Evolutionary conservation across 202 grass and related monocot species (phyloP).

Genomic region (Saccharum hybrid): DNA sequence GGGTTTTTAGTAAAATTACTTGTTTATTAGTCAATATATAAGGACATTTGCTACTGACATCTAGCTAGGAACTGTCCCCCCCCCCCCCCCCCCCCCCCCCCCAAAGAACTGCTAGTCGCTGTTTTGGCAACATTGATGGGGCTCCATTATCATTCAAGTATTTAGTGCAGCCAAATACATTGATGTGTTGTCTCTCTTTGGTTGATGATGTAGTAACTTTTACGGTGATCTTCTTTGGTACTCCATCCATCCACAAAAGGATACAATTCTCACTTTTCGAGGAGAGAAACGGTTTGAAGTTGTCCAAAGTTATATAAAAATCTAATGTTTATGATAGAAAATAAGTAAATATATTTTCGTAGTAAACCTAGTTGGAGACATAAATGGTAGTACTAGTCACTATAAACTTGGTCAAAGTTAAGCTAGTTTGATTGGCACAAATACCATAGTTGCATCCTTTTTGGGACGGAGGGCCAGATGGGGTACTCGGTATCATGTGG

Average conservation of each 20-base stretch:
- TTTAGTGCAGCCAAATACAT: slow-evolving; percentile 1
- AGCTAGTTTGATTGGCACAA: background rate
- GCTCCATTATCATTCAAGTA: background rate
- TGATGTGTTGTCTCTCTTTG: background rate
- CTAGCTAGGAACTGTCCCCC: background rate
- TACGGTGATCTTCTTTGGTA: background rate
- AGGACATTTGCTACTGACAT: slow-evolving; percentile 1
- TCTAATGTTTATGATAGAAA: background rate
- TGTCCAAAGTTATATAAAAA: no score
- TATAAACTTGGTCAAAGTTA: background rate
- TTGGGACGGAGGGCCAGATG: background rate
- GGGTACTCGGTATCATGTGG: background rate
- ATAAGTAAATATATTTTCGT: background rate
- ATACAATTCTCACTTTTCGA: background rate
- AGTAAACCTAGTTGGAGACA: background rate
- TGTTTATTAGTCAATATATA: background rate
- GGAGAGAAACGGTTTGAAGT: background rate
- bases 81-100: no score
- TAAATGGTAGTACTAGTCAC: background rate
- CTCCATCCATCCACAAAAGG: background rate
- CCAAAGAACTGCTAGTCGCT: background rate
- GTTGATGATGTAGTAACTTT: background rate
- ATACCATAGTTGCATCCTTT: background rate
- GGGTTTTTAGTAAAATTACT: background rate
- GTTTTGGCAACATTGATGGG: background rate